Base-by-base conservation (phyloP, 2,329 filamentous ascomycete genomes). In the Cladophialophora yegresii region DNA sequence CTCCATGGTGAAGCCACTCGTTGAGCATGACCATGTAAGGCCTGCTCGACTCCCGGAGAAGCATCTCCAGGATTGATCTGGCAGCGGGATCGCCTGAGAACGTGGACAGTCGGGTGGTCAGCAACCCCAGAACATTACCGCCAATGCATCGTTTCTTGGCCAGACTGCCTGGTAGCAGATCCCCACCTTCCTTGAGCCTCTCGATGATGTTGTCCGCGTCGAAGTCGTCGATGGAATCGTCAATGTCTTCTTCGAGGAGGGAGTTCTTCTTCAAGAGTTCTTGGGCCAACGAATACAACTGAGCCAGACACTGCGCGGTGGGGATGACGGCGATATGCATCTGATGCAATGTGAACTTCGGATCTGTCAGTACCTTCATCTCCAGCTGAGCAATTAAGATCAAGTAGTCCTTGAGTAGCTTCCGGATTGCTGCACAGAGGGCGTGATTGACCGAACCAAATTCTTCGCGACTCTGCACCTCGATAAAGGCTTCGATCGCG, bases 11-110 rank as follows among this genome's bases (percentile, higher is more conserved):
- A 16, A 99, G 81, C 95, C 95, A 99, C 76, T 98, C 93, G 73
- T 99, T 99, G 66, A 99, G 81, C 95, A 99, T 99, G 49, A 85
- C 85, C 93, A 98, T 97, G 75, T 99, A 99, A 0, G 95, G 95
- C 61, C 89, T 86, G 72, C 93, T 97, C 1, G 93, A 89, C 76
- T 98, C 93, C 62, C 91, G 85, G 49, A 99, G 78, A 30, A 99
- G 79, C 2, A 88, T 89, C 10, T 91, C 95, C 10, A 99, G 83
- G 22, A 99, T 79, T 26, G 88, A 85, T 67, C 91, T 86, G 22
- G 95, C 93, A 0, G 92, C 89, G 3, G 95, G 95, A 74, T 99
- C 95, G 53, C 95, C 95, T 1, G 93, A 95, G 86, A 97, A 93
- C 13, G 89, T 88, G 70, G 95, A 90, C 8, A 98, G 80, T 57